These are phyloP conservation scores for Brassica juncea DNA, from an alignment of 345 rosid species.

Conservation along the genomic window DNA sequence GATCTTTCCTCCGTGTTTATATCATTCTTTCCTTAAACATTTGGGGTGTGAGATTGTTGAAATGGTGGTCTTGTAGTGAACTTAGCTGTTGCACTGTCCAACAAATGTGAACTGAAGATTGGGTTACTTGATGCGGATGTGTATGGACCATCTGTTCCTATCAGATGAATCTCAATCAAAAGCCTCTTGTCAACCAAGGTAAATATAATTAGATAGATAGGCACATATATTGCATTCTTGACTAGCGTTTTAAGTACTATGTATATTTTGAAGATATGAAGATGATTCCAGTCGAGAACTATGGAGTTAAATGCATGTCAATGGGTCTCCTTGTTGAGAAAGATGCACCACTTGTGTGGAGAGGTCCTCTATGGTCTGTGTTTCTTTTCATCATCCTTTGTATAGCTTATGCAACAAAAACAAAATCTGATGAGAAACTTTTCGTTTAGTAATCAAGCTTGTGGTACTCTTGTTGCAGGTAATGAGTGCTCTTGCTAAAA, in stretches of 20 bases:
- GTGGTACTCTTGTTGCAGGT: constrained; percentile 46
- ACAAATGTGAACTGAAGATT: constrained; percentile 64
- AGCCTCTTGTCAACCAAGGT: constrained; percentile 83
- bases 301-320: constrained; percentile 92
- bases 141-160: constrained; percentile 90
- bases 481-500: constrained; percentile 72
- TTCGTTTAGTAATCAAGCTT: not conserved
- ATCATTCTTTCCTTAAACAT: not conserved
- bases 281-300: constrained; percentile 85
- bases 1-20: not conserved
- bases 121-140: constrained; percentile 98
- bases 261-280: constrained; percentile 55
- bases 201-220: not conserved
- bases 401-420: no score
- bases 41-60: not conserved
- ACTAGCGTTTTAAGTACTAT: not conserved
- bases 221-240: not conserved
- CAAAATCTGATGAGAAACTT: not conserved
- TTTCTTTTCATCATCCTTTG: not conserved
- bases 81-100: constrained; percentile 87
- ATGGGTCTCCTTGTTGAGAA: constrained; percentile 91
- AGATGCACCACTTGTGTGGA: constrained; percentile 89
- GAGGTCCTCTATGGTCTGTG: constrained; percentile 85
- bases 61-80: constrained; percentile 56
- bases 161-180: constrained; percentile 77